phyloP scores from a whole-genome alignment of 495 filamentous ascomycete genomes.

The Lasiosphaeria miniovina region DNA sequence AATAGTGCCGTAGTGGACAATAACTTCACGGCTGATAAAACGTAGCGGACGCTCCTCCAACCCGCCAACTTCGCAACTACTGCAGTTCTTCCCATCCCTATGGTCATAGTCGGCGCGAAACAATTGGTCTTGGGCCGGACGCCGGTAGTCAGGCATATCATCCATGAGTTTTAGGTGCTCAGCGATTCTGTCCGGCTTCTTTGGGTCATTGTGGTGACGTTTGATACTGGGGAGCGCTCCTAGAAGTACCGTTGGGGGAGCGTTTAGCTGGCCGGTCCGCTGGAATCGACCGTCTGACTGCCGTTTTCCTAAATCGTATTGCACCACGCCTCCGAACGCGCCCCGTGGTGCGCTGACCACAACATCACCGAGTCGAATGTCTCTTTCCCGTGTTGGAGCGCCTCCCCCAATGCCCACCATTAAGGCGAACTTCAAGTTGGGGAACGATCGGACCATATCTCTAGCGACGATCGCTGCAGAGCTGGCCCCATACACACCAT shows the following conservation, averaged over 20 bases:
- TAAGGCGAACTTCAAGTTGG: constrained; percentile 37
- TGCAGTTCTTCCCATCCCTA: not conserved
- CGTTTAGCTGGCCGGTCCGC: constrained; percentile 22
- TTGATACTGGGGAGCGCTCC: constrained; percentile 9
- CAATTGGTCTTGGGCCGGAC: constrained; percentile 19
- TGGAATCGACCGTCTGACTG: constrained; percentile 17
- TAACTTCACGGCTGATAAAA: not conserved
- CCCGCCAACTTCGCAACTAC: constrained; percentile 17
- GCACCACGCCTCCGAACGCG: constrained; percentile 30
- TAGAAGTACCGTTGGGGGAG: constrained; percentile 22
- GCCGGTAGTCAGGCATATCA: too few relatives aligned
- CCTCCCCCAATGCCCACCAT: constrained; percentile 51
- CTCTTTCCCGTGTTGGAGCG: constrained; percentile 26
- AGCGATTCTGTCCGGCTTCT: too few relatives aligned
- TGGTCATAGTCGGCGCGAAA: constrained; percentile 22
- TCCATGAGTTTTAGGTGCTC: too few relatives aligned
- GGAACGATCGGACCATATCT: constrained; percentile 37
- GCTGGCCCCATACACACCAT: constrained; percentile 32
- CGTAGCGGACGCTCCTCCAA: too few relatives aligned
- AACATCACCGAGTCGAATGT: constrained; percentile 42
- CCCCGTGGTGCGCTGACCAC: constrained; percentile 33
- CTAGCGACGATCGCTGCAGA: constrained; percentile 29
- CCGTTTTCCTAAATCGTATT: constrained; percentile 37
- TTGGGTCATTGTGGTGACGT: too few relatives aligned
- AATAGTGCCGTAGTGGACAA: constrained; percentile 42